A percentile compares a stretch with the other conserved stretches of the same genome.
phyloP scores from a whole-genome alignment of 2,329 filamentous ascomycete genomes.

The Raffaelea arxii region DNA sequence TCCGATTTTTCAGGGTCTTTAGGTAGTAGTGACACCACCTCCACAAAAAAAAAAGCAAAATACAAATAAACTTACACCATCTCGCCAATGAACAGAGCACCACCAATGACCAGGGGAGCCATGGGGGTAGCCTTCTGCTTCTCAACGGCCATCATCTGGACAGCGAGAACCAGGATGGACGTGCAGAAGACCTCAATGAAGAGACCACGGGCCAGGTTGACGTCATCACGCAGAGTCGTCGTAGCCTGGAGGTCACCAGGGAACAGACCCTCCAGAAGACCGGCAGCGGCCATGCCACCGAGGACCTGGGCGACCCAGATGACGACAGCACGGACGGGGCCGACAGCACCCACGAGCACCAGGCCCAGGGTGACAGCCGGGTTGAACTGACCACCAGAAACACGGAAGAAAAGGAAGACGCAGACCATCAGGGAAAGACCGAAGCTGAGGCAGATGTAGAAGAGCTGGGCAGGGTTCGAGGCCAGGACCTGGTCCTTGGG shows the following conservation, averaged over 20 bases:
- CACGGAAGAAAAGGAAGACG: conserved; percentile 47
- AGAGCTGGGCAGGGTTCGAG: conserved; percentile 23
- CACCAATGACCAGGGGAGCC: conserved; percentile 62
- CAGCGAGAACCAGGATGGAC: conserved; percentile 50
- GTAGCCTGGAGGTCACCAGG: conserved; percentile 43
- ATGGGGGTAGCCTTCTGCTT: conserved; percentile 65
- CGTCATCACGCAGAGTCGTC: conserved; percentile 43
- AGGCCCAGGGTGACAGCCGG: conserved; percentile 46
- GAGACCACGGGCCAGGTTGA: conserved; percentile 45
- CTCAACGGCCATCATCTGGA: conserved; percentile 62
- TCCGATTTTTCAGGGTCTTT: too few species aligned
- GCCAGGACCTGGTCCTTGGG: conserved; percentile 9
- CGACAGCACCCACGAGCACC: conserved; percentile 46
- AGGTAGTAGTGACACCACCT: neutral
- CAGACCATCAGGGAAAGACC: conserved; percentile 41
- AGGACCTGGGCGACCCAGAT: conserved; percentile 47
- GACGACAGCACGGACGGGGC: conserved; percentile 37
- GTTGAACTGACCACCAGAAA: conserved; percentile 43
- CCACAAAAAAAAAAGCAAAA: neutral
- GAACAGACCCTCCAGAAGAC: conserved; percentile 46
- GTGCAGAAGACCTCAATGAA: conserved; percentile 62
- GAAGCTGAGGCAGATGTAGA: conserved; percentile 42
- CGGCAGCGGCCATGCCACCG: conserved; percentile 49
- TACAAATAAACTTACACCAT: conserved; percentile 19
- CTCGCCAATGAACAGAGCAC: conserved; percentile 55